phyloP scores from a whole-genome alignment of 768 basidiomycete genomes.

The Lyophyllum decastes region DNA sequence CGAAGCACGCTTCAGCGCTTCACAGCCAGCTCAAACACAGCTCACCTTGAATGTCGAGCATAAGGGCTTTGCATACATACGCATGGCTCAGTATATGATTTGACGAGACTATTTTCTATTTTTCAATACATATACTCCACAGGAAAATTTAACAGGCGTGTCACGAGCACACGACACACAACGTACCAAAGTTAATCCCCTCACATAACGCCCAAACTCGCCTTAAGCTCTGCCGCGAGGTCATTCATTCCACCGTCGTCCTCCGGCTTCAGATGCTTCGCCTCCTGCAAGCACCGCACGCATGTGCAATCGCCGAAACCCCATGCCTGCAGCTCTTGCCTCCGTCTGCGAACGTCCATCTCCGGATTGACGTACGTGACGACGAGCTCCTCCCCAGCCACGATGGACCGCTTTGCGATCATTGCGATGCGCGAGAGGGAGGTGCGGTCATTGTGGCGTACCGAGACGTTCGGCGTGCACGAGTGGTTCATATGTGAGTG shows the following conservation, averaged over 20 bases:
- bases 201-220: slow-evolving; percentile 58
- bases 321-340: slow-evolving; percentile 64
- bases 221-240: slow-evolving; percentile 62
- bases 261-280: slow-evolving; percentile 34
- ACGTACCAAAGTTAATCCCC: not conserved
- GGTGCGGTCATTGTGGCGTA: slow-evolving; percentile 72
- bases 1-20: not conserved
- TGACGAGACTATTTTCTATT: not conserved
- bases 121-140: not conserved
- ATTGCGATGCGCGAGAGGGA: slow-evolving; percentile 76
- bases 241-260: slow-evolving; percentile 40
- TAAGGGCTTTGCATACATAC: not conserved
- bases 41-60: not conserved
- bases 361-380: slow-evolving; percentile 80
- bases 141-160: not conserved
- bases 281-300: slow-evolving; percentile 65
- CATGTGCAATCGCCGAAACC: slow-evolving; percentile 76
- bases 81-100: not conserved
- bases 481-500: slow-evolving; percentile 90
- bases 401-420: slow-evolving; percentile 65
- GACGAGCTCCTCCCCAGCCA: slow-evolving; percentile 70
- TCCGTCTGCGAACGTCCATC: slow-evolving; percentile 46
- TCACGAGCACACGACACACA: not conserved
- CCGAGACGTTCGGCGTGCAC: slow-evolving; percentile 78
- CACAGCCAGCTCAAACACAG: not conserved